Evolutionary conservation across 108 stramenopile genomes (phyloP).

Genomic region (Thalassiosira profunda): DNA sequence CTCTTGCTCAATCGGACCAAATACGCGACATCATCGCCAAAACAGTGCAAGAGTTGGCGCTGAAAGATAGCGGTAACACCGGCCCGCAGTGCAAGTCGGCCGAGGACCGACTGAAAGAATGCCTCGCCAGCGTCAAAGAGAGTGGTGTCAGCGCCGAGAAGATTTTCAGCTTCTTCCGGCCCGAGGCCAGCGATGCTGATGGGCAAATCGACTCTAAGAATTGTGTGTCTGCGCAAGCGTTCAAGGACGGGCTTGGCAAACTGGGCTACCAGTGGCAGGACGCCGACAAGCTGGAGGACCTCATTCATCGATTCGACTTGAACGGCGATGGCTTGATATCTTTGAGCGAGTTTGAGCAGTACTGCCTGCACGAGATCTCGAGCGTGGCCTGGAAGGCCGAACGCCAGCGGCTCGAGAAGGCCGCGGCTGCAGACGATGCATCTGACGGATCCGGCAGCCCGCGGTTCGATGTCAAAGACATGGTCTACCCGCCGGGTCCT

Average conservation of each 20-base stretch:
- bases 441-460: constrained; percentile 1
- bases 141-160: constrained; percentile 19
- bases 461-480: constrained; percentile 22
- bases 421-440: constrained; percentile 1
- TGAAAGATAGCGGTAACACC: background rate
- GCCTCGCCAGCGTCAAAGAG: constrained; percentile 41
- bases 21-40: constrained; percentile 35
- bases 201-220: background rate
- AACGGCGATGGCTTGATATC: constrained; percentile 44
- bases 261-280: constrained; percentile 20
- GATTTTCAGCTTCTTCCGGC: constrained; percentile 39
- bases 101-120: constrained; percentile 32
- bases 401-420: constrained; percentile 22
- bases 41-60: constrained; percentile 26
- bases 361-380: constrained; percentile 47
- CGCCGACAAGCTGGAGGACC: constrained; percentile 23
- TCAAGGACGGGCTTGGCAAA: constrained; percentile 26
- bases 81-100: background rate
- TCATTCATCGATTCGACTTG: constrained; percentile 39
- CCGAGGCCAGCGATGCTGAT: background rate
- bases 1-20: constrained; percentile 24
- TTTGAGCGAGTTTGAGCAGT: constrained; percentile 41
- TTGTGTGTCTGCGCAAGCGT: constrained; percentile 16
- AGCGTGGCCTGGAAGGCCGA: constrained; percentile 51
- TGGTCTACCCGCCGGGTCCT: constrained; percentile 12